Base-by-base conservation (phyloP, 495 filamentous ascomycete genomes). In the Cairneyella variabilis region DNA sequence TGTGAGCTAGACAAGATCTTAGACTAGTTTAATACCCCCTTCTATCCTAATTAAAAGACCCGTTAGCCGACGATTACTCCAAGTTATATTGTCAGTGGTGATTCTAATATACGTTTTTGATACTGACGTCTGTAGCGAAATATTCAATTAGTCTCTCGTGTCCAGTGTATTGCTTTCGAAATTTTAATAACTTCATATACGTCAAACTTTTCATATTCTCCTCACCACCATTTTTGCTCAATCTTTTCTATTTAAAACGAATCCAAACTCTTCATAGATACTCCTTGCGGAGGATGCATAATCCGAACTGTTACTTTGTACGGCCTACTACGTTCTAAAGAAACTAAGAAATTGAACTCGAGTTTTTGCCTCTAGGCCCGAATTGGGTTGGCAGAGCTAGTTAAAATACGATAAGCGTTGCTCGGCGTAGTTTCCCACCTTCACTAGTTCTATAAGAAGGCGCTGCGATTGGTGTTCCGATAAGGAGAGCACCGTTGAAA, bases 281-380 rank as follows among this genome's bases (percentile, higher is more conserved):
- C 64, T 61, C 6, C 71, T 66, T 4, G 69, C 60, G 53, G 76
- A 77, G n/a, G 61, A 69, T 3, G 64, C 61, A n/a, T 69, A 61
- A 48, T 75, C 64, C 1, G 72, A 64, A 18, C 66, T 72, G 53
- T 71, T 64, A 23, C 57, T 58, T 54, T 75, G 64, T 9, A 67
- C 64, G 43, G 71, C 59, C 58, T 76, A 73, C 17, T 71, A 67
- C 8, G 68, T 61, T 50, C 75, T 76, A 57, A 76, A 76, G 57
- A 76, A 73, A 28, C 59, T 68, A 16, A 77, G 57, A 7, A 72
- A 17, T 69, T 56, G 32, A 76, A 76, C 37, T 72, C 66, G 54
- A 64, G 68, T 0, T 63, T 57, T 0, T 69, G 57, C 2, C 64
- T 53, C n/a, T 40, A 56, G 12, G 64, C 37, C n/a, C 41, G 58